phyloP scores from a whole-genome alignment of 805 yeast genomes.

The Cyberlindnera sargentensis region DNA sequence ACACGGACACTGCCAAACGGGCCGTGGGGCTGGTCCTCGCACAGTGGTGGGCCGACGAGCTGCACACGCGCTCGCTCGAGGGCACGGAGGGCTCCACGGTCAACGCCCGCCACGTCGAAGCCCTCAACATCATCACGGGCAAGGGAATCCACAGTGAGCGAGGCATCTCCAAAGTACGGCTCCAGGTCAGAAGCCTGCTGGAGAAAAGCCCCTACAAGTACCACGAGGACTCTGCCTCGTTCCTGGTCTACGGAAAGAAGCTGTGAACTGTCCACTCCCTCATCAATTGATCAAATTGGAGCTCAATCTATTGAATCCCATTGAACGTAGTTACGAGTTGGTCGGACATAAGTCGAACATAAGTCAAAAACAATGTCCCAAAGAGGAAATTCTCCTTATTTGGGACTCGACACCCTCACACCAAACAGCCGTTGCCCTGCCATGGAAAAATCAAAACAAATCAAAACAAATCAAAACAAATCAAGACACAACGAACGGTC shows the following conservation, averaged over 20 bases:
- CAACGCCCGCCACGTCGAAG: slow-evolving; percentile 34
- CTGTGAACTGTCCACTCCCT: too few species aligned
- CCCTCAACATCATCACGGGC: slow-evolving; percentile 53
- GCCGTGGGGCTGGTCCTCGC: slow-evolving; percentile 30
- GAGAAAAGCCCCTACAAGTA: slow-evolving; percentile 31
- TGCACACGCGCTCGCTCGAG: slow-evolving; percentile 31
- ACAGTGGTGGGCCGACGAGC: slow-evolving; percentile 62
- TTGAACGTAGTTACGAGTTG: too few species aligned
- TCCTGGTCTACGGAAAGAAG: slow-evolving; percentile 36
- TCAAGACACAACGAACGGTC: too few species aligned
- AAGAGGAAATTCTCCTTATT: too few species aligned
- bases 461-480: too few species aligned
- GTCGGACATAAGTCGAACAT: too few species aligned
- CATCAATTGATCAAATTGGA: too few species aligned
- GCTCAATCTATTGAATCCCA: too few species aligned
- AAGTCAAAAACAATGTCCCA: too few species aligned
- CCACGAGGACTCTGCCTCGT: slow-evolving; percentile 39
- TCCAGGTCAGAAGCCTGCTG: slow-evolving; percentile 35
- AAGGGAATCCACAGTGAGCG: slow-evolving; percentile 62
- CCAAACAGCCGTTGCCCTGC: too few species aligned
- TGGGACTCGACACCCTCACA: too few species aligned
- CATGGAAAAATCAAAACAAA: too few species aligned
- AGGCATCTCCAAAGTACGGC: slow-evolving; percentile 45
- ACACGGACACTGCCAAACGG: slow-evolving; percentile 39
- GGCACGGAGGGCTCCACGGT: slow-evolving; percentile 32